These are phyloP conservation scores for Porcisia hertigi DNA, from an alignment of 208 protist species.

Conservation along the genomic window DNA sequence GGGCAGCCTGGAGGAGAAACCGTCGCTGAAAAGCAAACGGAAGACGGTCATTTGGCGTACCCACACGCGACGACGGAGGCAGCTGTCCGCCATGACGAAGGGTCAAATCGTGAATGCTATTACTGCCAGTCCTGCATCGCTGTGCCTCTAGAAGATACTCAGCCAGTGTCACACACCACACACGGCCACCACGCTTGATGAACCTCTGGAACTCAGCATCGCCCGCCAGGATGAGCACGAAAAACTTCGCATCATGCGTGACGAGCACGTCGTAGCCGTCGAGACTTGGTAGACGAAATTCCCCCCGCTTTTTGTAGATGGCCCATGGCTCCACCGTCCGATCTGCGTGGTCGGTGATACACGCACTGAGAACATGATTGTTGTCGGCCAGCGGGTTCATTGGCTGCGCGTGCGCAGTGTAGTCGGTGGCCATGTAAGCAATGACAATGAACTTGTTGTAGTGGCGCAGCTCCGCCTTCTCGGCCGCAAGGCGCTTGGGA, in stretches of 20 bases:
- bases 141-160: constrained; percentile 85
- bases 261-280: constrained; percentile 76
- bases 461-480: constrained; percentile 51
- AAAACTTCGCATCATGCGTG: constrained; percentile 74
- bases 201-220: constrained; percentile 67
- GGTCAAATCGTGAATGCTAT: constrained; percentile 55
- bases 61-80: constrained; percentile 55
- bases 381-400: constrained; percentile 51
- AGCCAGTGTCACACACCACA: constrained; percentile 88
- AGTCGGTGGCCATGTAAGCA: constrained; percentile 66
- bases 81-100: constrained; percentile 61
- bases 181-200: constrained; percentile 71
- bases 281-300: constrained; percentile 65
- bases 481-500: constrained; percentile 40
- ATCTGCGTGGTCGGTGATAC: constrained; percentile 48
- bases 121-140: constrained; percentile 53
- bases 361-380: constrained; percentile 70
- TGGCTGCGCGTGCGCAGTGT: constrained; percentile 56
- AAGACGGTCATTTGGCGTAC: constrained; percentile 44
- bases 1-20: constrained; percentile 47
- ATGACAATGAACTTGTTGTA: constrained; percentile 71
- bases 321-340: constrained; percentile 68
- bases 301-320: constrained; percentile 52
- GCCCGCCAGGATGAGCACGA: constrained; percentile 64
- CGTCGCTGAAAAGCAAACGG: constrained; percentile 63